These are phyloP conservation scores for Paramecium tetraurelia DNA, from an alignment of 73 alveolate genomes.

Conservation along the genomic window DNA sequence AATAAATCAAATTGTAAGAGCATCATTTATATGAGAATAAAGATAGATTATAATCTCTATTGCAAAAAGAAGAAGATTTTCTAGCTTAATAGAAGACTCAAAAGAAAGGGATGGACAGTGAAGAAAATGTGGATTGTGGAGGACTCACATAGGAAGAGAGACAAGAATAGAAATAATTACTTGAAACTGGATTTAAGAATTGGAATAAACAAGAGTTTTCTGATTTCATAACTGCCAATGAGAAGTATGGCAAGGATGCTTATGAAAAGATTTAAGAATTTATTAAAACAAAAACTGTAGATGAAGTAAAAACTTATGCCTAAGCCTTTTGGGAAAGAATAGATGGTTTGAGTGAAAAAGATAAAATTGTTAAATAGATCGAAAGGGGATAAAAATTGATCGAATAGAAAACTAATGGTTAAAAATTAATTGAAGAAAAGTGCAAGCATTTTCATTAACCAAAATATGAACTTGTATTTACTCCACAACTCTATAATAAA, in stretches of 20 bases:
- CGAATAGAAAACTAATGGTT: constrained; percentile 63
- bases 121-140: constrained; percentile 64
- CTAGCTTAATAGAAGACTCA: background rate
- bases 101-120: background rate
- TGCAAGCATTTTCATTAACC: constrained; percentile 62
- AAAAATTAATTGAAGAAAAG: constrained; percentile 77
- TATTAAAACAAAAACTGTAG: constrained; percentile 82
- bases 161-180: constrained; percentile 68
- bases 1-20: constrained; percentile 73
- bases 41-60: constrained; percentile 72
- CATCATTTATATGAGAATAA: constrained; percentile 75
- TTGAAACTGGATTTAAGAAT: constrained; percentile 75
- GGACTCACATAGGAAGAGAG: constrained; percentile 78
- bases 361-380: constrained; percentile 84
- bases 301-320: constrained; percentile 83
- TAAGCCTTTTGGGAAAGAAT: constrained; percentile 92
- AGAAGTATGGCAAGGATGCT: constrained; percentile 74
- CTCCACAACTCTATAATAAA: constrained; percentile 60
- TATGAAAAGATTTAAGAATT: constrained; percentile 66
- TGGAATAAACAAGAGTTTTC: constrained; percentile 80
- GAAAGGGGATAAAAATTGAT: constrained; percentile 88
- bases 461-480: constrained; percentile 55
- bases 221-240: constrained; percentile 81
- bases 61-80: constrained; percentile 75
- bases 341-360: constrained; percentile 89